Conservation (phyloP, 495 filamentous ascomycete genomes). For the Lophiostoma macrostomum region DNA sequence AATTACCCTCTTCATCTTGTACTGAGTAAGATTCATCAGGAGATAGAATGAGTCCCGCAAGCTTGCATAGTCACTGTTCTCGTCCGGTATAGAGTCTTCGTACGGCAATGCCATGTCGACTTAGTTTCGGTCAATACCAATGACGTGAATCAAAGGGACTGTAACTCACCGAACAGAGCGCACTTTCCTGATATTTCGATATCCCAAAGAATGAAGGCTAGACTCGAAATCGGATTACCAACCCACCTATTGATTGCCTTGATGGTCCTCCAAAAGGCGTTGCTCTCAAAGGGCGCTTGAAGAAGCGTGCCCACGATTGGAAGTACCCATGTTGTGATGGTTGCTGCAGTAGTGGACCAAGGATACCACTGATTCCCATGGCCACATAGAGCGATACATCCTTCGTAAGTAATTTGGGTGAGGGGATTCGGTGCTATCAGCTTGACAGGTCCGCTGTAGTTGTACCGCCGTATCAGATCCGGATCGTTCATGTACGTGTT, state of each 20-base stretch:
- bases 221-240: slow-evolving; percentile 42
- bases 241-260: slow-evolving; percentile 42
- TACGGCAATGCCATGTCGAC: slow-evolving; percentile 46
- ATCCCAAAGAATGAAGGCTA: slow-evolving; percentile 49
- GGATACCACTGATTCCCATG: slow-evolving; percentile 33
- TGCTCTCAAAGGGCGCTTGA: slow-evolving; percentile 50
- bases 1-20: slow-evolving; percentile 34
- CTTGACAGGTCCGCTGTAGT: slow-evolving; percentile 26
- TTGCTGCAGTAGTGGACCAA: slow-evolving; percentile 39
- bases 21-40: slow-evolving; percentile 48
- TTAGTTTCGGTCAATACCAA: too few species aligned
- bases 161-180: slow-evolving; percentile 39
- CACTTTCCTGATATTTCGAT: slow-evolving; percentile 49
- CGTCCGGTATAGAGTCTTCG: slow-evolving; percentile 23
- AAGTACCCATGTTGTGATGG: slow-evolving; percentile 49
- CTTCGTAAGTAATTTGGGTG: slow-evolving; percentile 31
- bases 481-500: slow-evolving; percentile 13
- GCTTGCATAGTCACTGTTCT: slow-evolving; percentile 39
- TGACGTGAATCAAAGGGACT: not conserved
- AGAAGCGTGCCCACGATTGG: slow-evolving; percentile 47
- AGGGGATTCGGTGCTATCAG: slow-evolving; percentile 25
- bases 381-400: slow-evolving; percentile 39
- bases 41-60: slow-evolving; percentile 48
- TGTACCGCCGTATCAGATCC: slow-evolving; percentile 5
- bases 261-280: slow-evolving; percentile 41